These are phyloP conservation scores for Apophysomyces sp. DNA, from an alignment of 371 early-diverging fungal genomes.

Conservation along the genomic window DNA sequence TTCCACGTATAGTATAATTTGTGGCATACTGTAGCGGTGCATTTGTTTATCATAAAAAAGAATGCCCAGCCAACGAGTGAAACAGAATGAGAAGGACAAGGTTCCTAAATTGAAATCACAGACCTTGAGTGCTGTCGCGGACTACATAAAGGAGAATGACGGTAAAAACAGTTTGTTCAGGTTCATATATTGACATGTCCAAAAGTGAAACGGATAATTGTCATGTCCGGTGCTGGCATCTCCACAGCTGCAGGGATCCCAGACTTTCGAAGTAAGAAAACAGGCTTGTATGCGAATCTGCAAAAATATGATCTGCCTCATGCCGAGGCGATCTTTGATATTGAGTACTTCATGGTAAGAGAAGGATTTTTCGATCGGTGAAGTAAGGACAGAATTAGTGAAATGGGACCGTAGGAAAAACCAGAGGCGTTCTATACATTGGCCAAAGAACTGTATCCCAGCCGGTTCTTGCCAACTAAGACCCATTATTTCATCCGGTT, in stretches of 20 bases:
- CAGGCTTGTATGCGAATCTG: conserved; percentile 92
- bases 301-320: conserved; percentile 84
- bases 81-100: conserved; percentile 10
- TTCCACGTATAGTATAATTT: too few relatives aligned
- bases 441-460: conserved; percentile 92
- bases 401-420: conserved; percentile 45
- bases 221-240: conserved; percentile 95
- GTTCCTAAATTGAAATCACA: conserved; percentile 12
- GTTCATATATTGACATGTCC: background rate
- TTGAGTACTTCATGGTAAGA: conserved; percentile 79
- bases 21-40: too few relatives aligned
- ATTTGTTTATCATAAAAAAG: too few relatives aligned
- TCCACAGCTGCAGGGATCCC: conserved; percentile 92
- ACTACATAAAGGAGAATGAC: conserved; percentile 26
- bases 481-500: conserved; percentile 87
- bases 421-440: conserved; percentile 90
- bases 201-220: conserved; percentile 75
- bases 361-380: background rate
- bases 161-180: conserved; percentile 12
- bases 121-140: conserved; percentile 24
- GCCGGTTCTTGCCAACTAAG: conserved; percentile 76
- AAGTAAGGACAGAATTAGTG: background rate
- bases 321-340: conserved; percentile 93
- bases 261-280: conserved; percentile 90
- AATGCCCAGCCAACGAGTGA: background rate